phyloP scores from a whole-genome alignment of 2,329 filamentous ascomycete species.

The Ophiosphaerella herpotricha region DNA sequence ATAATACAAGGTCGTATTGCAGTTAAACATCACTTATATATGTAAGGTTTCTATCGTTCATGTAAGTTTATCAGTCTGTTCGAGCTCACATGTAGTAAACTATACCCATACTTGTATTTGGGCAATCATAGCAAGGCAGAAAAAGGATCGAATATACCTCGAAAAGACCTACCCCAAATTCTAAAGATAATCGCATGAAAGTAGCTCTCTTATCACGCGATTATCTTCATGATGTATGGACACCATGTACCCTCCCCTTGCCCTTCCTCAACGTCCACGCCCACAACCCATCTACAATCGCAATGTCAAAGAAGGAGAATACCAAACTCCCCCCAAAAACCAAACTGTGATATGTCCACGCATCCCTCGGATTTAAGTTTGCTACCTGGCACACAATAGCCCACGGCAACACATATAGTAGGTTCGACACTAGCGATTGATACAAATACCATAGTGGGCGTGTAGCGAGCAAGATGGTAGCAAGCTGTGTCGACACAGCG shows the following conservation, averaged over 20 bases:
- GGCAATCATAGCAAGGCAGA: too few species aligned
- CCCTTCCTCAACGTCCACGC: constrained; percentile 51
- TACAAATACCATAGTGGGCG: constrained; percentile 69
- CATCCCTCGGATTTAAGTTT: constrained; percentile 52
- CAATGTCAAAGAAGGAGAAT: constrained; percentile 65
- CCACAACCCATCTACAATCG: constrained; percentile 59
- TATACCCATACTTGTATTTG: too few species aligned
- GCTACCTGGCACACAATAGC: constrained; percentile 61
- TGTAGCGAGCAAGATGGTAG: constrained; percentile 67
- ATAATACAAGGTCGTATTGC: too few species aligned
- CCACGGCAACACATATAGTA: constrained; percentile 73
- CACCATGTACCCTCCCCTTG: constrained; percentile 1
- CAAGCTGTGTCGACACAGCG: constrained; percentile 67
- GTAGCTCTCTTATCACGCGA: too few species aligned
- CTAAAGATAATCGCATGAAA: too few species aligned
- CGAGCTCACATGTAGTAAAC: too few species aligned
- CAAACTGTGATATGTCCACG: constrained; percentile 69
- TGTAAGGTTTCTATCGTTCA: too few species aligned
- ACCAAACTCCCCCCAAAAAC: constrained; percentile 72
- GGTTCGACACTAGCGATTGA: constrained; percentile 68
- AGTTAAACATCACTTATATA: too few species aligned
- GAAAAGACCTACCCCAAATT: too few species aligned
- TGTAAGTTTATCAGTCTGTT: too few species aligned
- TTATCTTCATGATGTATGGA: too few species aligned
- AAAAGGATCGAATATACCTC: too few species aligned